Conservation (phyloP, 257 asterid species). For the Solanum habrochaites region DNA sequence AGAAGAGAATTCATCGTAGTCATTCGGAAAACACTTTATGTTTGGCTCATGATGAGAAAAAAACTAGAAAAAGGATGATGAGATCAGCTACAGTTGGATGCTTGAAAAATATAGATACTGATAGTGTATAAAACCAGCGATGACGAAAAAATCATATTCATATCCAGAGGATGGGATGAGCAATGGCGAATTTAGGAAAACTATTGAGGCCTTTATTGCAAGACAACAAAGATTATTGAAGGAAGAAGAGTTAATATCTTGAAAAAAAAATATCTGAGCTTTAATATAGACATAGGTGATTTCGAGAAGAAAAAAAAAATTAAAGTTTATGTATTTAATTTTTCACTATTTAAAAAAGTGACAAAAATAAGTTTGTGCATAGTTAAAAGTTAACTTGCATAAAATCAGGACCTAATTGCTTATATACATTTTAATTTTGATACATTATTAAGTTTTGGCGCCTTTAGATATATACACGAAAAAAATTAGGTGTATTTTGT, state of each 20-base stretch:
- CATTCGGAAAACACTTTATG: constrained; percentile 25
- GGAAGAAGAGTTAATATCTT: constrained; percentile 34
- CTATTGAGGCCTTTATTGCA: constrained; percentile 70
- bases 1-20: constrained; percentile 16
- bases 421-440: no score
- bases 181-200: constrained; percentile 56
- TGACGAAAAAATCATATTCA: background rate
- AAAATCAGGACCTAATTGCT: no score
- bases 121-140: background rate
- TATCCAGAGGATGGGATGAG: constrained; percentile 50
- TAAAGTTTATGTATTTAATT: no score
- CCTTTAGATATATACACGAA: no score
- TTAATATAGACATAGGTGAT: background rate
- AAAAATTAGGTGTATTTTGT: no score
- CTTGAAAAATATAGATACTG: constrained; percentile 4
- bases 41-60: constrained; percentile 1
- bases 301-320: no score
- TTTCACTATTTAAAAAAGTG: no score
- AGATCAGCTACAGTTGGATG: constrained; percentile 38
- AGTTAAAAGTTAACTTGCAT: no score
- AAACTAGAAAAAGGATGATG: constrained; percentile 17
- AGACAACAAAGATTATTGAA: constrained; percentile 60
- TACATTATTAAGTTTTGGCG: no score
- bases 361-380: no score
- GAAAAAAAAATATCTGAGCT: no score